phyloP scores from a whole-genome alignment of 805 yeast genomes.

The Zygosaccharomyces rouxii region DNA sequence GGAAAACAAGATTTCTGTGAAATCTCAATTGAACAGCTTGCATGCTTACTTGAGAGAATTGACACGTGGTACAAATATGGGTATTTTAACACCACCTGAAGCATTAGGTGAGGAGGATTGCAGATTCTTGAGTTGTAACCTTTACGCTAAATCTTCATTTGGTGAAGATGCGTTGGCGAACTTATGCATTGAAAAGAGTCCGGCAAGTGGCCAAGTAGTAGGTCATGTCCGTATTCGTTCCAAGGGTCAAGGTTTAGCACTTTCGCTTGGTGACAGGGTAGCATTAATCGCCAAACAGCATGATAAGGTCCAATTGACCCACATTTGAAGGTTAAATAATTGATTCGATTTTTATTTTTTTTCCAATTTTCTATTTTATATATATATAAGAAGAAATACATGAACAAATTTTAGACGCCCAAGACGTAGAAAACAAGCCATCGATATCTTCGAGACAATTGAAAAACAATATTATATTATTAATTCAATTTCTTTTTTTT shows the following conservation, averaged over 20 bases:
- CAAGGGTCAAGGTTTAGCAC: slow-evolving; percentile 95
- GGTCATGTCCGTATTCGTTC: slow-evolving; percentile 97
- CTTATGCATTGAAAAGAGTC: slow-evolving; percentile 80
- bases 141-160: slow-evolving; percentile 86
- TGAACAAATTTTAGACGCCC: background rate
- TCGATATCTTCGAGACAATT: background rate
- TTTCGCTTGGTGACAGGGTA: slow-evolving; percentile 90
- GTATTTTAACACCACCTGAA: slow-evolving; percentile 87
- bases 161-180: slow-evolving; percentile 98
- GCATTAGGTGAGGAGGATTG: slow-evolving; percentile 79
- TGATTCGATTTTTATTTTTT: slow-evolving; percentile 1
- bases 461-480: background rate
- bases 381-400: background rate
- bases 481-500: background rate
- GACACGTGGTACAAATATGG: slow-evolving; percentile 80
- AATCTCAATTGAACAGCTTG: slow-evolving; percentile 60
- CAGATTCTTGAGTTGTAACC: slow-evolving; percentile 82
- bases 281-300: slow-evolving; percentile 71
- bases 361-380: background rate
- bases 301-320: slow-evolving; percentile 36
- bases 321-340: slow-evolving; percentile 24
- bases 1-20: slow-evolving; percentile 95
- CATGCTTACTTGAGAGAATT: slow-evolving; percentile 74
- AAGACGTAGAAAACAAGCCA: background rate
- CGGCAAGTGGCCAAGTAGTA: slow-evolving; percentile 61